Evolutionary conservation across 345 rosid genomes (phyloP).

Genomic region (Geranium brycei): DNA sequence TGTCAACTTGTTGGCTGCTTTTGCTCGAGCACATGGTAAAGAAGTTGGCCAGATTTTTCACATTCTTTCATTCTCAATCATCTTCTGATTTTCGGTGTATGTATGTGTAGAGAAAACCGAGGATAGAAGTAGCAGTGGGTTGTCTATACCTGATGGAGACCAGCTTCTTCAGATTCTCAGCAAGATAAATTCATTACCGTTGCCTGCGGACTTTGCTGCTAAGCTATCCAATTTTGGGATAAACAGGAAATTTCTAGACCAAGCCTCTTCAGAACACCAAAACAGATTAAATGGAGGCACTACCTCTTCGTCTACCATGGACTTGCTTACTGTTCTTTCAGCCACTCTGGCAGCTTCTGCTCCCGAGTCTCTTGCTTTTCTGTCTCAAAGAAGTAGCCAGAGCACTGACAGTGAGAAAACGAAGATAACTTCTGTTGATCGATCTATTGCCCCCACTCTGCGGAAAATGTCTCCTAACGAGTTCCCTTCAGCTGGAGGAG

Average conservation of each 20-base stretch:
- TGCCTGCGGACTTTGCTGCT: conserved; percentile 56
- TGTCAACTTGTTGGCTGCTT: conserved; percentile 50
- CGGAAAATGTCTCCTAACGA: conserved; percentile 32
- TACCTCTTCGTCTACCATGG: conserved; percentile 55
- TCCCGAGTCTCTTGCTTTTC: conserved; percentile 40
- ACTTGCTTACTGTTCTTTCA: conserved; percentile 65
- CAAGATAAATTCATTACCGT: conserved; percentile 70
- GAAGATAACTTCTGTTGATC: conserved; percentile 33
- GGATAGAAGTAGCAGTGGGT: conserved; percentile 21
- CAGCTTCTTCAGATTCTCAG: conserved; percentile 61
- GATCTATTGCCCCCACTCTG: conserved; percentile 19
- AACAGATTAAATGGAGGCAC: conserved; percentile 30
- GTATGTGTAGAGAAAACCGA: conserved; percentile 39
- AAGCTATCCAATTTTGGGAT: conserved; percentile 42
- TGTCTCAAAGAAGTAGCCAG: conserved; percentile 52
- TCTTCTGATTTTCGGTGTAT: too few relatives aligned
- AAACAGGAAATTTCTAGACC: conserved; percentile 32
- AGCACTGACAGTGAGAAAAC: conserved; percentile 51
- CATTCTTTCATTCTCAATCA: neutral
- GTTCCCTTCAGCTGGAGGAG: conserved; percentile 36
- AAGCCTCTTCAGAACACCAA: conserved; percentile 23
- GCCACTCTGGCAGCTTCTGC: conserved; percentile 48
- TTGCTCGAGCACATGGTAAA: conserved; percentile 60
- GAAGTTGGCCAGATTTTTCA: conserved; percentile 1
- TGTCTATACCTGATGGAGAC: conserved; percentile 44